phyloP scores from a whole-genome alignment of 192 early-diverging fungal genomes.

The Backusella westeae region DNA sequence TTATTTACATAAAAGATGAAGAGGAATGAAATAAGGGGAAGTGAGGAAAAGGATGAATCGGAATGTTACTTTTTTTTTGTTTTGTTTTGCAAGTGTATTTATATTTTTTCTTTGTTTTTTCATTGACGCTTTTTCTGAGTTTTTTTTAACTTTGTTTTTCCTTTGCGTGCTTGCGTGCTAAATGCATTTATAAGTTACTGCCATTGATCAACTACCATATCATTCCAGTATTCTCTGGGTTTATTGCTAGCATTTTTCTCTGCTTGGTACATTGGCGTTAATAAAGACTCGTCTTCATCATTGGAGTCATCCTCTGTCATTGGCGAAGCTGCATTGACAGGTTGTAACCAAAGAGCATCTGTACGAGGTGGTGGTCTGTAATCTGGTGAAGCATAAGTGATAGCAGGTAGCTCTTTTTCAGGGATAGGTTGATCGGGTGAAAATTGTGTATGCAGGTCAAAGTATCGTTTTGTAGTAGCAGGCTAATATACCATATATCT shows the following conservation, averaged over 20 bases:
- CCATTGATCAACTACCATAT: conserved; percentile 16
- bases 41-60: background rate
- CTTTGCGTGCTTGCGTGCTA: background rate
- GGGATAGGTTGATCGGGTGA: conserved; percentile 13
- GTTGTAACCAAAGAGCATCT: conserved; percentile 14
- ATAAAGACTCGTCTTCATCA: conserved; percentile 10
- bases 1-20: conserved; percentile 5
- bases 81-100: background rate
- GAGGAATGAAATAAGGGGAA: conserved; percentile 8
- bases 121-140: background rate
- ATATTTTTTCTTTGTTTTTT: background rate
- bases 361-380: conserved; percentile 9
- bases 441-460: conserved; percentile 20
- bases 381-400: conserved; percentile 21
- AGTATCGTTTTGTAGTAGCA: conserved; percentile 5
- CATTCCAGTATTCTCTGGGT: background rate
- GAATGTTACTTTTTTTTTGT: conserved; percentile 6
- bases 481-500: background rate
- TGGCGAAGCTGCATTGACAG: conserved; percentile 7
- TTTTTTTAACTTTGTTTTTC: background rate
- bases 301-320: conserved; percentile 14
- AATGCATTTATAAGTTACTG: background rate
- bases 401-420: conserved; percentile 15
- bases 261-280: conserved; percentile 6
- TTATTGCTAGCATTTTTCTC: background rate